Percentiles rank a stretch among this genome's conserved stretches.
Conservation (phyloP, 2,329 filamentous ascomycete species). For the Botrytis tulipae region DNA sequence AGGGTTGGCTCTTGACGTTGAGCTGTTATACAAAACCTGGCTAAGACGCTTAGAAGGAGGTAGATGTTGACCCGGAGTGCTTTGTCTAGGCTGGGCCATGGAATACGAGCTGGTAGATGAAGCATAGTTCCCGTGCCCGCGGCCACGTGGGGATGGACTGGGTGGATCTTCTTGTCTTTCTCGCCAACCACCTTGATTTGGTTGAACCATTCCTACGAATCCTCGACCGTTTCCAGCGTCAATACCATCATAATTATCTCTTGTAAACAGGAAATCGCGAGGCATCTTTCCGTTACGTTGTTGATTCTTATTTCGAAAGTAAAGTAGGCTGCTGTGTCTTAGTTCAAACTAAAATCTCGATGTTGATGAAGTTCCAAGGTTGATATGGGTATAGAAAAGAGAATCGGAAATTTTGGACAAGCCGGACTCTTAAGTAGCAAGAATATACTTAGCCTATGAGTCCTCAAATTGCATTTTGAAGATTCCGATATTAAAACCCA, state of each 20-base stretch:
- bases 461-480: background rate
- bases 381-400: background rate
- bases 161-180: background rate
- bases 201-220: background rate
- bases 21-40: background rate
- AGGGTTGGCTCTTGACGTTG: background rate
- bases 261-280: background rate
- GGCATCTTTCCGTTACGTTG: background rate
- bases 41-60: background rate
- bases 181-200: background rate
- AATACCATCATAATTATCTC: background rate
- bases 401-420: background rate
- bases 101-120: background rate
- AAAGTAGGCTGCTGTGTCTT: background rate
- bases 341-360: background rate
- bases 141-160: background rate
- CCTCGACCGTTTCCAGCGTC: background rate
- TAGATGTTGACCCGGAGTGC: background rate
- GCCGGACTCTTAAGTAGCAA: background rate
- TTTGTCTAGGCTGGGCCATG: background rate
- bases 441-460: background rate
- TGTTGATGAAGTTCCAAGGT: background rate
- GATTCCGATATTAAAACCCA: background rate
- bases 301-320: background rate
- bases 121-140: background rate